Evolutionary conservation across 2,329 filamentous ascomycete species (phyloP).

Genomic region (Penicillium sp.): DNA sequence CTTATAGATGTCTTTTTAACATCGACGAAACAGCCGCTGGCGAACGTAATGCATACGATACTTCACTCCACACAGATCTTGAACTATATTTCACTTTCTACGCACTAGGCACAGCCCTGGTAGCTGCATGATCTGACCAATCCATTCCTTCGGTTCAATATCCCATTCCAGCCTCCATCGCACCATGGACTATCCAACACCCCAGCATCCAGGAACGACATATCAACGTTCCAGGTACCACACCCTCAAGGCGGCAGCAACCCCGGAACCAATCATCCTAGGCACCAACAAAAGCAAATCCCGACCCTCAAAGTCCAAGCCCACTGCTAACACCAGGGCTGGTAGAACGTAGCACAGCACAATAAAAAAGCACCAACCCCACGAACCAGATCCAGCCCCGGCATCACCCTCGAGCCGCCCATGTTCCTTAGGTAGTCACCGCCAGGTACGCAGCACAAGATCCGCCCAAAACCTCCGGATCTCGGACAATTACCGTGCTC

Average conservation of each 20-base stretch:
- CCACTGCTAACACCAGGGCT: neutral
- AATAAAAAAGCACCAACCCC: neutral
- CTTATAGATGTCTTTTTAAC: neutral
- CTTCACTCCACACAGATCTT: neutral
- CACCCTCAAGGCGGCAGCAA: neutral
- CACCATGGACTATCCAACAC: constrained; percentile 11
- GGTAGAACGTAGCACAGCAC: neutral
- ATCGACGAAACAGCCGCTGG: neutral
- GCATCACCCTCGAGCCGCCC: neutral
- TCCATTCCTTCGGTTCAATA: neutral
- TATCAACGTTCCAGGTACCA: constrained; percentile 17
- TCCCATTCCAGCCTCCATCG: neutral
- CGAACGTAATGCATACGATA: neutral
- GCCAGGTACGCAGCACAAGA: neutral
- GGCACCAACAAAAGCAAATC: neutral
- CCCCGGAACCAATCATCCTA: neutral
- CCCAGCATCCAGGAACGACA: constrained; percentile 8
- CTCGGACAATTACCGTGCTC: constrained; percentile 15
- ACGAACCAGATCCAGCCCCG: neutral
- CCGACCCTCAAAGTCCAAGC: neutral
- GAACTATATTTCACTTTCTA: neutral
- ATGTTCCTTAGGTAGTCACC: constrained; percentile 9
- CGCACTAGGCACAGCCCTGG: neutral
- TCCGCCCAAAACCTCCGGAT: constrained; percentile 9
- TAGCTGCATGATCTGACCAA: neutral